Conservation (phyloP, 1,139 yeast genomes). For the Citeromyces siamensis region DNA sequence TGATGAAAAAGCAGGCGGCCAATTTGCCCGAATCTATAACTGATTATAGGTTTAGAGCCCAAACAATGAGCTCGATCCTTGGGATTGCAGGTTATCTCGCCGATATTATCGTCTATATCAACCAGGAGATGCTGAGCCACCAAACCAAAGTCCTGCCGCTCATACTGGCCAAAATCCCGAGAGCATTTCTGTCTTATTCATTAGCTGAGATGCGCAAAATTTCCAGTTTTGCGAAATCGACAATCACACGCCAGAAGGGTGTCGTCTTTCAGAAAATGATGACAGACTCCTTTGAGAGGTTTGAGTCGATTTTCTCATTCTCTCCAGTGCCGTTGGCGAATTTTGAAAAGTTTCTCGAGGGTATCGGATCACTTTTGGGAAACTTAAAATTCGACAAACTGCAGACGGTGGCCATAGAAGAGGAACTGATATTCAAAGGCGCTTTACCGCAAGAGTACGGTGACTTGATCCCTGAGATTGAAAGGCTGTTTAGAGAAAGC, state of each 20-base stretch:
- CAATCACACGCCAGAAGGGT: constrained; percentile 21
- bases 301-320: constrained; percentile 37
- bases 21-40: constrained; percentile 27
- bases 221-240: constrained; percentile 32
- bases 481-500: constrained; percentile 22
- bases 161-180: constrained; percentile 54
- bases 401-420: constrained; percentile 39
- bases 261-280: constrained; percentile 27
- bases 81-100: constrained; percentile 76
- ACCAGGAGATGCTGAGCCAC: constrained; percentile 11
- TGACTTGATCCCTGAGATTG: constrained; percentile 22
- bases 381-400: constrained; percentile 19
- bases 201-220: constrained; percentile 59
- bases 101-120: constrained; percentile 39
- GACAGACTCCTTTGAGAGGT: constrained; percentile 38
- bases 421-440: constrained; percentile 55
- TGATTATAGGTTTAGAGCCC: constrained; percentile 45
- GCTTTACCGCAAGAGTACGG: constrained; percentile 33
- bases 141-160: constrained; percentile 27
- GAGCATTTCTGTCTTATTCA: constrained; percentile 58
- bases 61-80: constrained; percentile 44
- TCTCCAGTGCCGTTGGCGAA: constrained; percentile 45
- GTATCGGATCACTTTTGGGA: constrained; percentile 28
- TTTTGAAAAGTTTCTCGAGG: constrained; percentile 54
- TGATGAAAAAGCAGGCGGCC: constrained; percentile 18